Evolutionary conservation across 2,329 filamentous ascomycete species (phyloP).

Genomic region (Aspergillus sp.): DNA sequence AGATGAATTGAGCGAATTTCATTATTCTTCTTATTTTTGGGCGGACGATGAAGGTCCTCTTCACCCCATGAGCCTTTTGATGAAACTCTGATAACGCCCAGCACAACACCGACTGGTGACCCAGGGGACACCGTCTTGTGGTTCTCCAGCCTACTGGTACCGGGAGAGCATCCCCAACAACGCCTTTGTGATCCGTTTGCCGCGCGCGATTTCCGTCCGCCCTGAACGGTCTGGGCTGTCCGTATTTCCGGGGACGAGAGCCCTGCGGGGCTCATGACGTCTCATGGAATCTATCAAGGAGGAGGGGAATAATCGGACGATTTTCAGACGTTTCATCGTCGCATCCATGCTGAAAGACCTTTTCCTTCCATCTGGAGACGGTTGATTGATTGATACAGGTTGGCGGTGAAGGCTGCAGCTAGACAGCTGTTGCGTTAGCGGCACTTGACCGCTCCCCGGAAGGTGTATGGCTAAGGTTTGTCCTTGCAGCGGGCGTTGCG

Average conservation of each 20-base stretch:
- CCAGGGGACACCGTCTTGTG: background rate
- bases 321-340: background rate
- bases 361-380: too few species aligned
- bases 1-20: background rate
- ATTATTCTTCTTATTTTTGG: background rate
- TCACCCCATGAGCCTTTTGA: background rate
- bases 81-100: background rate
- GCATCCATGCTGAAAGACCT: too few species aligned
- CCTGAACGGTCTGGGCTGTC: background rate
- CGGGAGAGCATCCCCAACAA: background rate
- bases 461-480: slow-evolving; percentile 24
- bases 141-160: background rate
- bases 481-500: slow-evolving; percentile 24
- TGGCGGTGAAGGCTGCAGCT: slow-evolving; percentile 13
- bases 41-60: slow-evolving; percentile 1
- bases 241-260: background rate
- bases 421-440: slow-evolving; percentile 13
- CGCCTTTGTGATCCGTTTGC: background rate
- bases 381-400: background rate
- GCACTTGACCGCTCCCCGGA: slow-evolving; percentile 28
- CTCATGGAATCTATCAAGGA: background rate
- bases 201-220: background rate
- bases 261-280: background rate
- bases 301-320: too few species aligned
- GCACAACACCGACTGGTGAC: background rate